These are phyloP conservation scores for Penicillium glabrum DNA, from an alignment of 2,329 filamentous ascomycete species.

Conservation along the genomic window DNA sequence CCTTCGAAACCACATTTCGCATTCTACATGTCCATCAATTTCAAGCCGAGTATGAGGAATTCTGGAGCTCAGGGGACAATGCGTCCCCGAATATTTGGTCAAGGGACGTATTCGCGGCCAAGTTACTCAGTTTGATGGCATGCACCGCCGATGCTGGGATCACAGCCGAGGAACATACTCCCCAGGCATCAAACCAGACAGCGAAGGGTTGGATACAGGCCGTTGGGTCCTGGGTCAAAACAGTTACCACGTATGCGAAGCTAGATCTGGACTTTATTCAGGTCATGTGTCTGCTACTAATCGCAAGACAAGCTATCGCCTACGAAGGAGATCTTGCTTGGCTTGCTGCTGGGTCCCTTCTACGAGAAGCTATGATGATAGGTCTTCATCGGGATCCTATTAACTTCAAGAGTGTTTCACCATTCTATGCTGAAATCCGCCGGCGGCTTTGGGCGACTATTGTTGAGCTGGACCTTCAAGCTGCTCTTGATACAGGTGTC, in stretches of 20 bases:
- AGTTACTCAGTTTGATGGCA: neutral
- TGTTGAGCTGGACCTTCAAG: conserved; percentile 2
- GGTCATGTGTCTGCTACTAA: conserved; percentile 4
- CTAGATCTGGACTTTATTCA: conserved; percentile 4
- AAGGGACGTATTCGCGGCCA: neutral
- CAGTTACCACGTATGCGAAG: neutral
- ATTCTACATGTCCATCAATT: neutral
- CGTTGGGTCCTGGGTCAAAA: neutral
- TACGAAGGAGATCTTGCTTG: conserved; percentile 1
- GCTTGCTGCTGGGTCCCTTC: neutral
- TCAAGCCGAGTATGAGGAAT: neutral
- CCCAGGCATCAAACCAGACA: neutral
- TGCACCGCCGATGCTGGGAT: neutral
- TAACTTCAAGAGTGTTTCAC: neutral
- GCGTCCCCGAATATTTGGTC: neutral
- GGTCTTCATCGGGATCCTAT: conserved; percentile 6
- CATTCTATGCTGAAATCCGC: conserved; percentile 1
- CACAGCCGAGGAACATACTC: neutral
- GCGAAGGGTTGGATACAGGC: neutral
- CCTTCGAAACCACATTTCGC: conserved; percentile 1
- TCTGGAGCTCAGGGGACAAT: neutral
- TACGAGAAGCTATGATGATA: conserved; percentile 4
- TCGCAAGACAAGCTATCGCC: neutral
- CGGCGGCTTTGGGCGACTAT: conserved; percentile 1
- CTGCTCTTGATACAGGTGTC: neutral